Evolutionary conservation across 2,329 filamentous ascomycete genomes (phyloP).

Genomic region (Alternaria arbusti): DNA sequence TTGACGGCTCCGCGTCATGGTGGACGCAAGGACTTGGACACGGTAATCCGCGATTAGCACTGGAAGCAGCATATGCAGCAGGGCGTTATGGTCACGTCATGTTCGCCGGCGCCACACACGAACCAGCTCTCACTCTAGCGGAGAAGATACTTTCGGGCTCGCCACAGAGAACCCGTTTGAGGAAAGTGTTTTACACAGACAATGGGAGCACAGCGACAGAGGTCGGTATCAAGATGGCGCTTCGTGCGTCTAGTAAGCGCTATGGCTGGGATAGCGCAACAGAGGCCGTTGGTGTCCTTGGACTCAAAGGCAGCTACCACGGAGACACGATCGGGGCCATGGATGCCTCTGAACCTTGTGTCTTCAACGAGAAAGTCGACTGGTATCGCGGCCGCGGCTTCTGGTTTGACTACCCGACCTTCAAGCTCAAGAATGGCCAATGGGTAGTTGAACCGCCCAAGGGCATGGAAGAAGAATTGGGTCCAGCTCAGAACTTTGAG

Average conservation of each 20-base stretch:
- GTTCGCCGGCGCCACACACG: slow-evolving; percentile 81
- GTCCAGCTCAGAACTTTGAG: slow-evolving; percentile 46
- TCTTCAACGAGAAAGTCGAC: slow-evolving; percentile 82
- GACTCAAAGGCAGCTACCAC: slow-evolving; percentile 81
- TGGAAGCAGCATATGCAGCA: slow-evolving; percentile 80
- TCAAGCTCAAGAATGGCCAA: slow-evolving; percentile 68
- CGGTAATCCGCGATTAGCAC: slow-evolving; percentile 72
- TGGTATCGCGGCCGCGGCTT: slow-evolving; percentile 82
- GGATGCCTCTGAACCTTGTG: slow-evolving; percentile 80
- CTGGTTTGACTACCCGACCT: slow-evolving; percentile 81
- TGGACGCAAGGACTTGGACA: slow-evolving; percentile 88
- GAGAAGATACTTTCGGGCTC: slow-evolving; percentile 66
- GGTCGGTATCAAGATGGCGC: slow-evolving; percentile 84
- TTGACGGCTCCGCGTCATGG: slow-evolving; percentile 88
- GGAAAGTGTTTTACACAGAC: slow-evolving; percentile 80
- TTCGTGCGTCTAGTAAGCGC: slow-evolving; percentile 70
- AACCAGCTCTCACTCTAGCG: slow-evolving; percentile 75
- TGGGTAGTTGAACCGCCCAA: slow-evolving; percentile 70
- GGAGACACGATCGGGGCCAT: slow-evolving; percentile 89
- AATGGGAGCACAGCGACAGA: slow-evolving; percentile 85
- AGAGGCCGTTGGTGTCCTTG: slow-evolving; percentile 70
- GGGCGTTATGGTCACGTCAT: slow-evolving; percentile 88
- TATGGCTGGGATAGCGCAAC: slow-evolving; percentile 69
- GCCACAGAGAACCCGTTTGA: slow-evolving; percentile 66
- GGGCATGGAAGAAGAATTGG: slow-evolving; percentile 56